Evolutionary conservation across 2,329 filamentous ascomycete genomes (phyloP).

Genomic region (Penicillium occitanis): DNA sequence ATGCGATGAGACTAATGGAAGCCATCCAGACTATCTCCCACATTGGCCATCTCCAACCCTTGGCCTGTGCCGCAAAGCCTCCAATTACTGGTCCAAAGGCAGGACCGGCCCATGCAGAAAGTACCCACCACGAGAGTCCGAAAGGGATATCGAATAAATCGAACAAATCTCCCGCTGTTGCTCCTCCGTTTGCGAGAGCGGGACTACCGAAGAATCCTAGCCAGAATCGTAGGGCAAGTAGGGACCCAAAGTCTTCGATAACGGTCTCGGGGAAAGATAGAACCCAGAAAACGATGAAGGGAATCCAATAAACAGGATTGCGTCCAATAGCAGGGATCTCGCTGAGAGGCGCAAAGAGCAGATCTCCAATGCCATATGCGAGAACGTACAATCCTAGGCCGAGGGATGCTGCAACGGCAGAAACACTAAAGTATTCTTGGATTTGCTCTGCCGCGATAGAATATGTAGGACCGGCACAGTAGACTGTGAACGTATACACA

Average conservation of each 20-base stretch:
- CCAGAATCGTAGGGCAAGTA: constrained; percentile 65
- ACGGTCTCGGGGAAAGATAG: constrained; percentile 57
- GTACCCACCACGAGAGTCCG: constrained; percentile 62
- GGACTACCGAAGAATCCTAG: constrained; percentile 67
- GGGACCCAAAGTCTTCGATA: constrained; percentile 53
- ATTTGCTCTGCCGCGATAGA: neutral
- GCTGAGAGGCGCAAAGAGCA: constrained; percentile 65
- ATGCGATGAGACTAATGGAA: constrained; percentile 57
- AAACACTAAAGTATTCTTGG: neutral
- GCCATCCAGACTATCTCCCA: constrained; percentile 64
- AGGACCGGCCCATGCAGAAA: constrained; percentile 48
- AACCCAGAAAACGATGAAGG: constrained; percentile 68
- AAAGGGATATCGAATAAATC: constrained; percentile 53
- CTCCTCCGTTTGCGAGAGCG: constrained; percentile 54
- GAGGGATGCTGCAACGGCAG: constrained; percentile 31
- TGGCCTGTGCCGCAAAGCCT: constrained; percentile 57
- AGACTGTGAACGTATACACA: neutral
- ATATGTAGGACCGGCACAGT: neutral
- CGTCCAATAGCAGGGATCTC: constrained; percentile 68
- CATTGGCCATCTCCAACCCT: constrained; percentile 57
- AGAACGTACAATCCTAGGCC: constrained; percentile 38
- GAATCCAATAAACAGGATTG: constrained; percentile 66
- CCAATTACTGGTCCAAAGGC: constrained; percentile 64
- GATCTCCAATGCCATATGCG: constrained; percentile 58
- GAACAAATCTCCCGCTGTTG: constrained; percentile 2